phyloP scores from a whole-genome alignment of 352 stramenopile species.

The Phytophthora agathidicida region DNA sequence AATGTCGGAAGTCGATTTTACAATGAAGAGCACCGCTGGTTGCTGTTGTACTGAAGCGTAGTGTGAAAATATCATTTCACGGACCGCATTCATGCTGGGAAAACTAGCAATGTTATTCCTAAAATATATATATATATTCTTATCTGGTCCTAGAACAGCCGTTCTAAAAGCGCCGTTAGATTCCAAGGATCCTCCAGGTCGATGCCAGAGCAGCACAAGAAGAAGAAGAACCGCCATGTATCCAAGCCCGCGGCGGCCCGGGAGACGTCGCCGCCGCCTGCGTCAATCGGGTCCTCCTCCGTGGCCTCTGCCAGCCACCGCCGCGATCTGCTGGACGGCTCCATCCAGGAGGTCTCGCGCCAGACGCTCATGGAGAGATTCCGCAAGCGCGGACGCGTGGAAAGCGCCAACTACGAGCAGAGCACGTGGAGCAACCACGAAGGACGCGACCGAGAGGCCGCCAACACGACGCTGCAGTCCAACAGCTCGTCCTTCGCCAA shows the following conservation, averaged over 20 bases:
- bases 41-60: no score
- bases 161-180: no score
- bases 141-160: no score
- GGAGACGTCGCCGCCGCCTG: constrained; percentile 13
- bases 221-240: constrained; percentile 38
- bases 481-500: constrained; percentile 29
- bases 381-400: constrained; percentile 70
- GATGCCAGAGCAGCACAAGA: constrained; percentile 21
- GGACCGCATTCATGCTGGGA: no score
- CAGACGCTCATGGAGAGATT: constrained; percentile 50
- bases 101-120: no score
- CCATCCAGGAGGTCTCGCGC: constrained; percentile 37
- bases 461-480: constrained; percentile 10
- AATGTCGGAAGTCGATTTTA: no score
- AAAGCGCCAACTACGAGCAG: constrained; percentile 61
- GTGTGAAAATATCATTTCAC: no score
- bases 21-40: no score
- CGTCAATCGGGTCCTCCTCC: neutral
- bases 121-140: no score
- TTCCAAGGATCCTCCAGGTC: no score
- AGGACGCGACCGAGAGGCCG: neutral
- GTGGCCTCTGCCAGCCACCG: constrained; percentile 20
- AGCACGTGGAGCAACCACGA: neutral
- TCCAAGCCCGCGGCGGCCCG: constrained; percentile 29
- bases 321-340: constrained; percentile 34